phyloP scores from a whole-genome alignment of 2,329 filamentous ascomycete species.

The Cladobotryum protrusum region DNA sequence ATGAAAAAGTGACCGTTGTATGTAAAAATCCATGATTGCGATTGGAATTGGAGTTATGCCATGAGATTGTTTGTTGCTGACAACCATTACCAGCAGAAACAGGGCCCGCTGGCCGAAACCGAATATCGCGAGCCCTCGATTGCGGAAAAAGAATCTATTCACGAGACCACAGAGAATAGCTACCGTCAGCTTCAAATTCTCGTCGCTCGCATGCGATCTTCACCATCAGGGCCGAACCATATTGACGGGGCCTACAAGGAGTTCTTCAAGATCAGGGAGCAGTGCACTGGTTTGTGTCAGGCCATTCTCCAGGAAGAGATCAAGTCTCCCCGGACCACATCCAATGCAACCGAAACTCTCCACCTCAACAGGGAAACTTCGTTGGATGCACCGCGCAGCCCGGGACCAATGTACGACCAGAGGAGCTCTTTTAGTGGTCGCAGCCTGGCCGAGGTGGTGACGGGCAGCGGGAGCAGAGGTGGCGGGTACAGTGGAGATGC shows the following conservation, averaged over 20 bases:
- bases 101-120: conserved; percentile 15
- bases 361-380: conserved; percentile 24
- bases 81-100: background rate
- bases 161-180: conserved; percentile 27
- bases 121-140: conserved; percentile 24
- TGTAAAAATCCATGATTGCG: background rate
- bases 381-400: conserved; percentile 26
- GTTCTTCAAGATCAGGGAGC: conserved; percentile 36
- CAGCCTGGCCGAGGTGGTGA: conserved; percentile 28
- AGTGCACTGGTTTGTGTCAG: conserved; percentile 34
- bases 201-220: conserved; percentile 29
- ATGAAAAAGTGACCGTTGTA: conserved; percentile 16
- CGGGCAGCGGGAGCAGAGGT: conserved; percentile 18
- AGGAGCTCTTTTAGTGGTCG: conserved; percentile 33
- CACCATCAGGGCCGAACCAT: conserved; percentile 27
- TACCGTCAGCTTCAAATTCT: conserved; percentile 30
- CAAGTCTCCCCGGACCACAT: conserved; percentile 19
- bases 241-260: conserved; percentile 41
- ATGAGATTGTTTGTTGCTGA: conserved; percentile 5
- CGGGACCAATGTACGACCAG: conserved; percentile 25
- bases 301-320: conserved; percentile 36
- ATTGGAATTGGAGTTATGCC: conserved; percentile 1
- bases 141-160: conserved; percentile 20
- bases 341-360: conserved; percentile 18
- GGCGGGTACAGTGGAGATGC: conserved; percentile 22